phyloP scores from a whole-genome alignment of 306 rosid genomes.

The Phaseolus lunatus region DNA sequence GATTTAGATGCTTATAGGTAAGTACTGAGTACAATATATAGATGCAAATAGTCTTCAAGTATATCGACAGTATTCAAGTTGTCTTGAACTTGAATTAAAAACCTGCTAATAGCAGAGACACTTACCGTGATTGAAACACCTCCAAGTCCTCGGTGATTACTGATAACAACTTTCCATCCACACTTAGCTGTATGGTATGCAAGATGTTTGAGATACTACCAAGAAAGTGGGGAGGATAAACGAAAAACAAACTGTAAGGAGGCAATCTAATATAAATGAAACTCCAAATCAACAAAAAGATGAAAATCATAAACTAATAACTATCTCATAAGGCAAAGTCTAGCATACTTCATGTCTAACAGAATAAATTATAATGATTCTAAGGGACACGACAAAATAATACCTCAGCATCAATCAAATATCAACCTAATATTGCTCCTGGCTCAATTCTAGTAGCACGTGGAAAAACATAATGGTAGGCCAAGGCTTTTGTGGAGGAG shows the following conservation, averaged over 20 bases:
- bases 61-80: slow-evolving; percentile 9
- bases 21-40: background rate
- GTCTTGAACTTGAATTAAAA: slow-evolving; percentile 33
- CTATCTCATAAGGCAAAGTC: slow-evolving; percentile 24
- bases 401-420: slow-evolving; percentile 1
- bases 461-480: slow-evolving; percentile 14
- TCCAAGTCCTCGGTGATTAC: slow-evolving; percentile 96
- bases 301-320: background rate
- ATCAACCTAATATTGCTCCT: slow-evolving; percentile 9
- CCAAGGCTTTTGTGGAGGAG: slow-evolving; percentile 30
- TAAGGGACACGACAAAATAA: background rate
- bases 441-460: background rate
- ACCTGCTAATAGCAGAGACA: slow-evolving; percentile 35
- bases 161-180: slow-evolving; percentile 86
- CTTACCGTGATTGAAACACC: slow-evolving; percentile 96
- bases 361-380: background rate
- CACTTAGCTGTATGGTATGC: slow-evolving; percentile 76
- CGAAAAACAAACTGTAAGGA: slow-evolving; percentile 32
- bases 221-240: slow-evolving; percentile 22
- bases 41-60: slow-evolving; percentile 18
- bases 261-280: slow-evolving; percentile 36
- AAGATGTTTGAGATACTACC: slow-evolving; percentile 94
- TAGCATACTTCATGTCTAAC: background rate
- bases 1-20: too few relatives aligned
- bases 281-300: slow-evolving; percentile 15